Evolutionary conservation across 768 basidiomycete genomes (phyloP).

Genomic region (Phanerochaete carnosa): DNA sequence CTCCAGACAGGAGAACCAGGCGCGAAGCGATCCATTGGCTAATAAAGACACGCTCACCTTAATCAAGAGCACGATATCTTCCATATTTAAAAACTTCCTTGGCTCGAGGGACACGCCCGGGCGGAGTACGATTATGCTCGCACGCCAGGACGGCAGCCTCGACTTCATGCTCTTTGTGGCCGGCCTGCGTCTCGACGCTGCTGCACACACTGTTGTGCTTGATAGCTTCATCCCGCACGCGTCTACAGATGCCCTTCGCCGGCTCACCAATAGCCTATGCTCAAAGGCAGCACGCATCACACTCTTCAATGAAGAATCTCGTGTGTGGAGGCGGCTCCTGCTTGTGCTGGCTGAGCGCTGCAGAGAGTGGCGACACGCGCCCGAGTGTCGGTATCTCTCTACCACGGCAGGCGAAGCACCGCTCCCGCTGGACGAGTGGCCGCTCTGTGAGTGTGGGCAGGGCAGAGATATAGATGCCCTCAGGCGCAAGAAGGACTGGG

Average conservation of each 20-base stretch:
- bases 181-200: constrained; percentile 43
- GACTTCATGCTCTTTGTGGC: constrained; percentile 46
- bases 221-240: constrained; percentile 39
- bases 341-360: constrained; percentile 50
- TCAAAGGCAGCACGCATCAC: constrained; percentile 16
- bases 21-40: not conserved
- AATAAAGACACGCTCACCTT: not conserved
- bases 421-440: constrained; percentile 22
- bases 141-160: constrained; percentile 4
- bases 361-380: constrained; percentile 42
- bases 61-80: not conserved
- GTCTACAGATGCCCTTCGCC: constrained; percentile 9
- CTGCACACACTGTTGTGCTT: constrained; percentile 45
- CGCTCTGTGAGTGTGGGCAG: constrained; percentile 51
- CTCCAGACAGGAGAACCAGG: not conserved
- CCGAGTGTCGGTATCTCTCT: constrained; percentile 49
- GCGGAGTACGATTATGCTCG: not conserved
- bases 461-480: constrained; percentile 41
- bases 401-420: constrained; percentile 34
- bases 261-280: constrained; percentile 13
- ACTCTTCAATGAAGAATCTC: constrained; percentile 33
- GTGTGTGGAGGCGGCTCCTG: constrained; percentile 46
- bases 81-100: not conserved
- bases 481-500: constrained; percentile 31
- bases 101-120: not conserved